Conservation (phyloP, 441 rosid genomes). For the Biscutella laevigata region DNA sequence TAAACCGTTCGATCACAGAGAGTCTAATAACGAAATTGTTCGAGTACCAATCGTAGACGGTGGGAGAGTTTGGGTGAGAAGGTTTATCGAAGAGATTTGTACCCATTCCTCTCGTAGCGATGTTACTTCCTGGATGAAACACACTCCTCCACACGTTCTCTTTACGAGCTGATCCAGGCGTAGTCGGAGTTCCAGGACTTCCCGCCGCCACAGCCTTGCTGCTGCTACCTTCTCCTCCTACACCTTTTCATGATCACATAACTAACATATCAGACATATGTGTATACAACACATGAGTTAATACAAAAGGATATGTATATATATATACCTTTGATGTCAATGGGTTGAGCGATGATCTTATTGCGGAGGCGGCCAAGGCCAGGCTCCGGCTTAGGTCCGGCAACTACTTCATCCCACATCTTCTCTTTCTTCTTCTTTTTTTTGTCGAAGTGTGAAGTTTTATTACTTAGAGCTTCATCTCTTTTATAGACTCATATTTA, state of each 20-base stretch:
- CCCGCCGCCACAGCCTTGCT: conserved; percentile 13
- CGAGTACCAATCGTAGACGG: conserved; percentile 94
- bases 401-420: conserved; percentile 79
- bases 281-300: no score
- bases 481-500: conserved; percentile 12
- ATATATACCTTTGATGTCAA: conserved; percentile 39
- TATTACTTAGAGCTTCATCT: neutral
- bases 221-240: conserved; percentile 24
- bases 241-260: conserved; percentile 13
- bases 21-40: no score
- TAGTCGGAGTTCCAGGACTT: conserved; percentile 56
- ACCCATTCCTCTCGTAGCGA: conserved; percentile 60
- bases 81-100: conserved; percentile 66
- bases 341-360: conserved; percentile 38
- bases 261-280: no score
- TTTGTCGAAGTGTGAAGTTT: neutral
- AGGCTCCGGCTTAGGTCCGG: conserved; percentile 84
- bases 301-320: neutral
- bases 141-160: conserved; percentile 98
- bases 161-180: conserved; percentile 57
- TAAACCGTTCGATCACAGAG: conserved; percentile 6
- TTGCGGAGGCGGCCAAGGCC: conserved; percentile 79
- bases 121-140: conserved; percentile 89
- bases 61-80: conserved; percentile 70
- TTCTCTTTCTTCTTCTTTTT: conserved; percentile 6